Evolutionary conservation across 345 rosid genomes (phyloP).

Genomic region (Viola odorata): DNA sequence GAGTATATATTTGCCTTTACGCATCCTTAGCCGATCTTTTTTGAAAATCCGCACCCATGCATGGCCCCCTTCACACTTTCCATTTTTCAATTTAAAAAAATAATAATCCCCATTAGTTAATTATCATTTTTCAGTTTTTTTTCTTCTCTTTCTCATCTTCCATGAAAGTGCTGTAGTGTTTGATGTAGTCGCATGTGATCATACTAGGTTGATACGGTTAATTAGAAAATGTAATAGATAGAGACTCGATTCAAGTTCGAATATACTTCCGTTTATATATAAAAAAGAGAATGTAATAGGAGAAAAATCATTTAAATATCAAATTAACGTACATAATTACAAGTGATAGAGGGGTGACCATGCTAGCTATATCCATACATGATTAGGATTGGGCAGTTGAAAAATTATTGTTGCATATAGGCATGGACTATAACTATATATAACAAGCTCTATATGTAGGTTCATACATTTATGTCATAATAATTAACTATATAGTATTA

Average conservation of each 20-base stretch:
- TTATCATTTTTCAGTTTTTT: no score
- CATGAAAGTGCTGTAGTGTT: no score
- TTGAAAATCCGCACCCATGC: conserved; percentile 1
- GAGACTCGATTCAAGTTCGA: no score
- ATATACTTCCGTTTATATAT: no score
- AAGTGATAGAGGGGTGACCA: conserved; percentile 1
- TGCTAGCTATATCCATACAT: neutral
- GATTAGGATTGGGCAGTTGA: neutral
- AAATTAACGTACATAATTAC: no score
- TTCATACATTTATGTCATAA: no score
- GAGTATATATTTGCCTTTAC: conserved; percentile 3
- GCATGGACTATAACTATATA: neutral
- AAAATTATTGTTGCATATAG: neutral
- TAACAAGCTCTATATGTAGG: neutral
- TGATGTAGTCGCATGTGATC: no score
- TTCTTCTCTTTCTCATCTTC: no score
- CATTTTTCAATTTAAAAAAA: no score
- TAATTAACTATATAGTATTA: no score
- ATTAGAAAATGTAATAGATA: neutral
- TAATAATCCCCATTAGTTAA: no score
- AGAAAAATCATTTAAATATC: neutral
- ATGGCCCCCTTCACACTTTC: neutral
- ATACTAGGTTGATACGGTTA: no score
- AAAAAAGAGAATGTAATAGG: neutral
- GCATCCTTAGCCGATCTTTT: conserved; percentile 9